Evolutionary conservation across 1,284 basidiomycete species (phyloP).

Genomic region (Blastosporella zonata): DNA sequence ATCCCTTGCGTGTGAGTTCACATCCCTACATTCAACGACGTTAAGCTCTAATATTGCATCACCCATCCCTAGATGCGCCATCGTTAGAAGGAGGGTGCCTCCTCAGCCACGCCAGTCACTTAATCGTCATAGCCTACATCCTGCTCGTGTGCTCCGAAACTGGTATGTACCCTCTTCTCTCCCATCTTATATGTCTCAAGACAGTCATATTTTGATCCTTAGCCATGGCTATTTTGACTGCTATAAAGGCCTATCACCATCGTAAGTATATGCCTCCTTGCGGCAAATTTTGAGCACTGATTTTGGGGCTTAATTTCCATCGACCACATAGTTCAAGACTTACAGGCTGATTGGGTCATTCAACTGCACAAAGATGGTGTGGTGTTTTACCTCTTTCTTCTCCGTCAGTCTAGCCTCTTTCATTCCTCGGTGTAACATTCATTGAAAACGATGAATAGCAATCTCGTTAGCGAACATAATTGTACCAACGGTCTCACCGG

Average conservation of each 20-base stretch:
- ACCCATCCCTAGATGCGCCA: conserved; percentile 6
- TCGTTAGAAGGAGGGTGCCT: conserved; percentile 28
- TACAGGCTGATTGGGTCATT: conserved; percentile 33
- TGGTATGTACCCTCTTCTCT: conserved; percentile 25
- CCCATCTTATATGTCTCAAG: background rate
- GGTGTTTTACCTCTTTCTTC: conserved; percentile 39
- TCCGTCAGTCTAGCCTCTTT: conserved; percentile 28
- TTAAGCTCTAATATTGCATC: background rate
- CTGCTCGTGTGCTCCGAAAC: conserved; percentile 40
- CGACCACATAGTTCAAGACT: conserved; percentile 28
- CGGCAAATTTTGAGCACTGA: background rate
- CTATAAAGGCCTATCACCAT: conserved; percentile 35
- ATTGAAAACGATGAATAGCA: conserved; percentile 20
- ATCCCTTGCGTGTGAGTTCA: conserved; percentile 32
- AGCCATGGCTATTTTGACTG: conserved; percentile 39
- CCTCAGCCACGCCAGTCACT: conserved; percentile 29
- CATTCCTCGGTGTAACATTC: background rate
- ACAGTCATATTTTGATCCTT: background rate
- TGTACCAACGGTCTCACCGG: conserved; percentile 35
- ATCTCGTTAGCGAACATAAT: conserved; percentile 41
- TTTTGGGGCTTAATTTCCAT: background rate
- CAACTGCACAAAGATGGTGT: conserved; percentile 41
- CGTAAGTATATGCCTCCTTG: conserved; percentile 25
- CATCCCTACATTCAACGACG: background rate
- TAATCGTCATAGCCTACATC: conserved; percentile 39